Conservation (phyloP, 805 yeast species). For the Candida silvicultrix region DNA sequence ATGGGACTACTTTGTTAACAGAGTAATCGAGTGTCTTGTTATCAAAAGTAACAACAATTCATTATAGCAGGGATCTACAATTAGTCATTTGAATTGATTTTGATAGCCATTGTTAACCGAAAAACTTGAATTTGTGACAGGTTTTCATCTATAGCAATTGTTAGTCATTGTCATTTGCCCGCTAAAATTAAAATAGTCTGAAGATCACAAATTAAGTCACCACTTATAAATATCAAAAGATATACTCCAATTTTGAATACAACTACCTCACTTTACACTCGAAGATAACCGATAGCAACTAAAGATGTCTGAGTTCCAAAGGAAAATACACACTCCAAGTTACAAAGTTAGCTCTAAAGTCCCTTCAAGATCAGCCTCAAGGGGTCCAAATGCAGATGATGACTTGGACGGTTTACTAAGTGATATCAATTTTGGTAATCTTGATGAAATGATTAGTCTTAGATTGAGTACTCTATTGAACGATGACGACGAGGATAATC, state of each 20-base stretch:
- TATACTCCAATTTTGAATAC: no score
- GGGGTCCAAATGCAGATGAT: slow-evolving; percentile 10
- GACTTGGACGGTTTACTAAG: slow-evolving; percentile 13
- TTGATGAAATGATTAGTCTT: slow-evolving; percentile 19
- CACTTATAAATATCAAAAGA: no score
- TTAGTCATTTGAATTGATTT: no score
- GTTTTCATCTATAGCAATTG: not conserved
- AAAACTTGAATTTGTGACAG: no score
- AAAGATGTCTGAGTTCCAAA: not conserved
- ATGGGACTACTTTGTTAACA: no score
- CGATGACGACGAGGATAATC: slow-evolving; percentile 7
- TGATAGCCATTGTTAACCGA: no score
- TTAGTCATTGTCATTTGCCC: not conserved
- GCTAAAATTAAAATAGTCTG: not conserved
- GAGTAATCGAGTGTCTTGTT: no score
- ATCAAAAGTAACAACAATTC: no score
- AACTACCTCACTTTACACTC: no score
- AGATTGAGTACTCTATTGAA: slow-evolving; percentile 15
- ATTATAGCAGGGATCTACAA: no score
- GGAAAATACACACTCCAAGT: not conserved
- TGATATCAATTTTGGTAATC: slow-evolving; percentile 19
- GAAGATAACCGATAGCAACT: not conserved
- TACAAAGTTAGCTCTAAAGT: slow-evolving; percentile 1
- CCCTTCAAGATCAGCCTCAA: slow-evolving; percentile 9
- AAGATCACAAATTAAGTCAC: no score